Conservation (phyloP, 176 grass and related monocot genomes). For the Luzula sylvatica region DNA sequence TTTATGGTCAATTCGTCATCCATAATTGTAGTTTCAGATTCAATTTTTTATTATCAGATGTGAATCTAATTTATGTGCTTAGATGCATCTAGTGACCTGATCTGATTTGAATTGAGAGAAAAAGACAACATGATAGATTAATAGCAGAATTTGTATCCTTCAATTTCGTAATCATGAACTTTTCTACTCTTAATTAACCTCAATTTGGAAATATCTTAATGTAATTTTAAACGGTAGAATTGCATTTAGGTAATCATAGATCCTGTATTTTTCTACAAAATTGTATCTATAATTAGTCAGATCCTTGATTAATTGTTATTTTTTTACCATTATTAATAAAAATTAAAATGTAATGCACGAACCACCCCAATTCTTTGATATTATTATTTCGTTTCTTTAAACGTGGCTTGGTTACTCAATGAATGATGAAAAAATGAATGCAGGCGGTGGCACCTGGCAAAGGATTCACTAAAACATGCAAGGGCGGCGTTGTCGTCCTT, state of each 20-base stretch:
- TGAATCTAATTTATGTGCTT: too few relatives aligned
- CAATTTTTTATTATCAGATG: not conserved
- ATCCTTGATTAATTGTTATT: not conserved
- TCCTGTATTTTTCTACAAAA: not conserved
- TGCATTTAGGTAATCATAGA: not conserved
- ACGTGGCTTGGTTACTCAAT: not conserved
- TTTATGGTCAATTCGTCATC: not conserved
- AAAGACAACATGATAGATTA: too few relatives aligned
- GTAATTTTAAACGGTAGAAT: conserved; percentile 7
- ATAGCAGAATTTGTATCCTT: too few relatives aligned
- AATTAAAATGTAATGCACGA: too few relatives aligned
- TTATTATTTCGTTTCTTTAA: not conserved
- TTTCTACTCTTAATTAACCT: not conserved
- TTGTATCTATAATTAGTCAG: not conserved
- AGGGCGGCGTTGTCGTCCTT: conserved; percentile 68
- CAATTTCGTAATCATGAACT: too few relatives aligned
- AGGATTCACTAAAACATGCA: conserved; percentile 88
- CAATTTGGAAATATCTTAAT: not conserved
- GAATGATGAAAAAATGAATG: not conserved
- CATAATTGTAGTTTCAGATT: not conserved
- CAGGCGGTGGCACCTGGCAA: conserved; percentile 44
- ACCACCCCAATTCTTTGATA: not conserved
- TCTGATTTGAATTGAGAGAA: too few relatives aligned
- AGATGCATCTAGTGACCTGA: too few relatives aligned
- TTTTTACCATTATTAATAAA: too few relatives aligned